Base-by-base conservation (phyloP, 2,329 filamentous ascomycete genomes). In the Colletotrichum sp. region DNA sequence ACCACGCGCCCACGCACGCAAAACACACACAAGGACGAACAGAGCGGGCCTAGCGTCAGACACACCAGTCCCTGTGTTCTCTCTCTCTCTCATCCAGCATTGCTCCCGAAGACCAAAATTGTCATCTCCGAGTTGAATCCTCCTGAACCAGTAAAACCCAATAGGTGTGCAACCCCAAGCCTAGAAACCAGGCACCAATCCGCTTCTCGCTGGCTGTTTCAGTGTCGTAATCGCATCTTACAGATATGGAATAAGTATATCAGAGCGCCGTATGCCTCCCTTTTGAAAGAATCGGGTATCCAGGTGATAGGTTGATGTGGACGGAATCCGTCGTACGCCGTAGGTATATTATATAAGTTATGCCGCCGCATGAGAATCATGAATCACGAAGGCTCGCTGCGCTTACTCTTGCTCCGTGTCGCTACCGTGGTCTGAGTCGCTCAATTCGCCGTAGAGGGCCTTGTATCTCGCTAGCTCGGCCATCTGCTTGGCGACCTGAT, bases 391-490 rank as follows among this genome's bases (percentile, higher is more conserved):
- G 64, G 70, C 74, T 74, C 64, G 70, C 59, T 36, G 32, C 59
- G 39, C 59, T 52, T 73, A 75, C 74, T 83, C 82, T 68, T 81
- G 80, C 32, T 81, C 80, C 21, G 83, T 84, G 39, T 84, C 83
- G 75, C 82, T 85, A 59, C 82, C 84, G 36, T 83, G 81, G 26
- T 81, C 77, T 15, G 78, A 76, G 73, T 79, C 80, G 67, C 82
- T 81, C 39, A 92, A 80, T 7, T 85, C 83, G 55, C 90, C 91
- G 77, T 87, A 92, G 66, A 82, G 85, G 34, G 85, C 86, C 81
- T 90, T 92, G 83, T 94, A 93, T 73, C 84, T 85, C 81, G 92
- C 88, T 64, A 96, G 86, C 81, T 96, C 92, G 34, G 88, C 87
- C 74, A 95, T 85, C 81, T 94, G 91, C 34, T 86, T 83, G 43